A percentile compares a stretch with the other conserved stretches of the same genome.
phyloP scores from a whole-genome alignment of 2,329 filamentous ascomycete species.

The Aureobasidium lini region DNA sequence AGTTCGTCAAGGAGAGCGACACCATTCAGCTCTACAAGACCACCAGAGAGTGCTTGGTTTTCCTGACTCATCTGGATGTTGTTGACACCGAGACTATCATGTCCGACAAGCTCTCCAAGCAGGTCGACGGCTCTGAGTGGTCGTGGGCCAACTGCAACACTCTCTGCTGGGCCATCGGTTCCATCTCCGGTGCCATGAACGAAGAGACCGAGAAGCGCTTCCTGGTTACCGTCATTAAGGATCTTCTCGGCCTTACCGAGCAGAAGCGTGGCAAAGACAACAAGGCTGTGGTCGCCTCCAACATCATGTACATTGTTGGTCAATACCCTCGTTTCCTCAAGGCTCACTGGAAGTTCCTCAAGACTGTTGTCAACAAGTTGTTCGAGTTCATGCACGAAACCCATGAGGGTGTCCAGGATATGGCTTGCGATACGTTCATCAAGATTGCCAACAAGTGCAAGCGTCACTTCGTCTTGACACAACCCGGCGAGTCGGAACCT shows the following conservation, averaged over 20 bases:
- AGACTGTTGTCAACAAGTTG: slow-evolving; percentile 98
- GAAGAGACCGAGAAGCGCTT: slow-evolving; percentile 99
- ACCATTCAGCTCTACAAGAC: slow-evolving; percentile 99
- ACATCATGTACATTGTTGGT: slow-evolving; percentile 99
- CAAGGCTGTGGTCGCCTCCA: slow-evolving; percentile 96
- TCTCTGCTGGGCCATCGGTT: slow-evolving; percentile 97
- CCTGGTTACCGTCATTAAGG: slow-evolving; percentile 97
- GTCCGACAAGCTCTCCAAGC: slow-evolving; percentile 93
- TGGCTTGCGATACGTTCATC: slow-evolving; percentile 99
- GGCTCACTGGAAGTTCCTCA: slow-evolving; percentile 99
- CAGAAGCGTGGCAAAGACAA: slow-evolving; percentile 99
- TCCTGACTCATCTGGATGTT: slow-evolving; percentile 93
- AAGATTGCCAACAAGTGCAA: slow-evolving; percentile 99
- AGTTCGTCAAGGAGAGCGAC: slow-evolving; percentile 98
- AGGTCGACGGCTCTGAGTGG: slow-evolving; percentile 94
- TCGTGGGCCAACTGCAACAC: slow-evolving; percentile 99
- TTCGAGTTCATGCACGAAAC: slow-evolving; percentile 99
- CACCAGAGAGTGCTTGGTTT: slow-evolving; percentile 92
- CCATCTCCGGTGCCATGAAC: slow-evolving; percentile 98
- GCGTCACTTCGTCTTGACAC: slow-evolving; percentile 91
- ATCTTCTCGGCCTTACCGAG: slow-evolving; percentile 89
- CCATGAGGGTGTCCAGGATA: slow-evolving; percentile 98
- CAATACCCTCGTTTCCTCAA: slow-evolving; percentile 98
- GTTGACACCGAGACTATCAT: slow-evolving; percentile 98
- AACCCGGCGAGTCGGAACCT: slow-evolving; percentile 87